Conservation (phyloP, 176 grass and related monocot genomes). For the Lolium perenne region DNA sequence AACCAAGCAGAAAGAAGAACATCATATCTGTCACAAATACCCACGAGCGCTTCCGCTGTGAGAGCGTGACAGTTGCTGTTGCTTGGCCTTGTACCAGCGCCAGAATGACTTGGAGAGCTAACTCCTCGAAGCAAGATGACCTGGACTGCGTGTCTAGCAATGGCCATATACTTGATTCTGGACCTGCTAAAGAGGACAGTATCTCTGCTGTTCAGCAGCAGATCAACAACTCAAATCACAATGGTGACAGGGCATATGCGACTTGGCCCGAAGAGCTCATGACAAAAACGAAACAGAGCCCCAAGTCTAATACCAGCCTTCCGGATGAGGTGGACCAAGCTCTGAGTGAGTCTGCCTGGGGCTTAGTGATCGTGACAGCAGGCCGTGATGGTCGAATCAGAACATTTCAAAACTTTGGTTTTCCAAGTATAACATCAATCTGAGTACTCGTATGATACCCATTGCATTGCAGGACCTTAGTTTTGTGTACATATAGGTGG, state of each 20-base stretch:
- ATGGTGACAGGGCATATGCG: slow-evolving; percentile 51
- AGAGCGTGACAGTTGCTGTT: slow-evolving; percentile 78
- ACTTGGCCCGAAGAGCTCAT: slow-evolving; percentile 94
- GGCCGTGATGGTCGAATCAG: slow-evolving; percentile 77
- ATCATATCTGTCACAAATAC: slow-evolving; percentile 62
- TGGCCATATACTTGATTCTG: slow-evolving; percentile 24
- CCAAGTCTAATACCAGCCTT: slow-evolving; percentile 38
- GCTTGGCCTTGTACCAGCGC: slow-evolving; percentile 64
- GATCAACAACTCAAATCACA: slow-evolving; percentile 48
- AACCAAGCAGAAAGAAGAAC: slow-evolving; percentile 63
- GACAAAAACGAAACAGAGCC: slow-evolving; percentile 57
- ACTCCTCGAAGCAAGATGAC: slow-evolving; percentile 44
- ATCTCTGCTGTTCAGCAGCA: slow-evolving; percentile 35
- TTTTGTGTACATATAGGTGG: slow-evolving; percentile 65
- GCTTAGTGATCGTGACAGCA: slow-evolving; percentile 85
- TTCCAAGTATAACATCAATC: slow-evolving; percentile 72
- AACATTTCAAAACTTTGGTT: slow-evolving; percentile 97
- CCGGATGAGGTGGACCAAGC: slow-evolving; percentile 33
- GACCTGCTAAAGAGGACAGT: slow-evolving; percentile 23
- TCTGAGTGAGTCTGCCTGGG: slow-evolving; percentile 70
- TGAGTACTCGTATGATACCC: slow-evolving; percentile 30
- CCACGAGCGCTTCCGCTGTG: slow-evolving; percentile 79
- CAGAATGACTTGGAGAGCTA: slow-evolving; percentile 11
- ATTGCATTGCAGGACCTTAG: slow-evolving; percentile 42
- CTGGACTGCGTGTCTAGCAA: slow-evolving; percentile 29